Evolutionary conservation across 164 flowering plant species (phyloP).

Genomic region (Malania oleifera): DNA sequence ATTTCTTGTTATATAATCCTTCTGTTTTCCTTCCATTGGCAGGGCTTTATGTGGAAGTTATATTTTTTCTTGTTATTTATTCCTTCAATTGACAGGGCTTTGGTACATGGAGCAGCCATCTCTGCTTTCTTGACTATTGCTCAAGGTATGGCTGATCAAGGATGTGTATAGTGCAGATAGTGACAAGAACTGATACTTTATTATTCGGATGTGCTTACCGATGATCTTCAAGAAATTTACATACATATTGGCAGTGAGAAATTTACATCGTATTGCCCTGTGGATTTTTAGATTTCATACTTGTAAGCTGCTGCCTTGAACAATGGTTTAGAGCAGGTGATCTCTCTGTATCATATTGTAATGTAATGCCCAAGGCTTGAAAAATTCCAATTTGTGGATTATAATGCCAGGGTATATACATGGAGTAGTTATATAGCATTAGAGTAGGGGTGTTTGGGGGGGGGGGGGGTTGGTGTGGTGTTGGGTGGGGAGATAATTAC

Average conservation of each 20-base stretch:
- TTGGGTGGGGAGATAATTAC: no score
- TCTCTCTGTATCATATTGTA: neutral
- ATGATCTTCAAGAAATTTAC: neutral
- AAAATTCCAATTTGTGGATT: neutral
- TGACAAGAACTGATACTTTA: neutral
- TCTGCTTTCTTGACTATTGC: slow-evolving; percentile 76
- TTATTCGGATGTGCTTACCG: neutral
- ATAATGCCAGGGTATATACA: neutral
- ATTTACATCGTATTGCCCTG: neutral
- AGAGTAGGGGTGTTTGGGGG: neutral
- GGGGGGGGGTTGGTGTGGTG: no score
- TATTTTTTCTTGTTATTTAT: neutral
- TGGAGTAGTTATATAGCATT: neutral
- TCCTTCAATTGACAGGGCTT: slow-evolving; percentile 41
- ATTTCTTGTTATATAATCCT: no score
- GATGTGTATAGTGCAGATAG: slow-evolving; percentile 57
- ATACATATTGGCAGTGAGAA: neutral
- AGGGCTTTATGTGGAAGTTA: no score
- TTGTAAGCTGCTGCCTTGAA: neutral
- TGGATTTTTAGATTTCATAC: neutral
- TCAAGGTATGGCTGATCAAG: slow-evolving; percentile 90
- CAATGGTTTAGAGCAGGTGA: neutral
- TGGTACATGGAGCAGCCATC: slow-evolving; percentile 78
- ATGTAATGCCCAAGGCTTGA: neutral
- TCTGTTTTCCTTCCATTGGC: no score